Base-by-base conservation (phyloP, 208 protist species). In the Acanthamoeba lenticulata region DNA sequence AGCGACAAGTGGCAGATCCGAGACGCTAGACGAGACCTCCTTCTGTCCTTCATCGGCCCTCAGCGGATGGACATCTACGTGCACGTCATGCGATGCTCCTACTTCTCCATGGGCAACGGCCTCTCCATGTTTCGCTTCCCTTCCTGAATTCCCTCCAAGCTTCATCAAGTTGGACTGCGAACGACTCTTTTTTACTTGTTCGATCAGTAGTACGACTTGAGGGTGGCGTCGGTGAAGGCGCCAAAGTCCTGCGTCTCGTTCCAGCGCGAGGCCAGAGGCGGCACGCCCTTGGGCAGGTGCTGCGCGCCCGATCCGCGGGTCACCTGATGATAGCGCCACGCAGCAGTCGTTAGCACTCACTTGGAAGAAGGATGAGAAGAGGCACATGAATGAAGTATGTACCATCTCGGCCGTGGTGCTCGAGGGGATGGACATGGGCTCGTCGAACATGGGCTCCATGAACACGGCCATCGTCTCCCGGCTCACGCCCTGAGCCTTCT, bases 391-490 rank as follows among this genome's bases (percentile, higher is more conserved):
- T n/a, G n/a, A n/a, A n/a, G n/a, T n/a, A 0, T 21, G 36, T 77
- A 77, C 67, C 67, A 45, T 77, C 0, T 77, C 67, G 24, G 38
- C 9, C 2, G 32, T 44, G 36, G 36, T 17, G 67, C 67, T 36
- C 5, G 36, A 19, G 36, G 97, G 97, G 60, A 94, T 52, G 29
- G 92, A 93, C 49, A 97, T 93, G 13, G 72, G 34, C 0, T 95
- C 86, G 65, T 90, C 83, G n/a, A 65, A 94, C 5, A 94, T 74
- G 52, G 97, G 97, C 94, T 97, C 94, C 97, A 97, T 97, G 77
- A 97, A 97, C 17, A 97, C 96, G 49, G 97, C 97, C 40, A 97
- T 95, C 6, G 96, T 96, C 42, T 93, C 93, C 72, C 96, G 85
- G 55, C 49, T 90, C 65, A 97, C 65, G 60, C 90, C 38, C 13